Conservation (phyloP, 306 rosid species). For the Prinsepia uniflora region DNA sequence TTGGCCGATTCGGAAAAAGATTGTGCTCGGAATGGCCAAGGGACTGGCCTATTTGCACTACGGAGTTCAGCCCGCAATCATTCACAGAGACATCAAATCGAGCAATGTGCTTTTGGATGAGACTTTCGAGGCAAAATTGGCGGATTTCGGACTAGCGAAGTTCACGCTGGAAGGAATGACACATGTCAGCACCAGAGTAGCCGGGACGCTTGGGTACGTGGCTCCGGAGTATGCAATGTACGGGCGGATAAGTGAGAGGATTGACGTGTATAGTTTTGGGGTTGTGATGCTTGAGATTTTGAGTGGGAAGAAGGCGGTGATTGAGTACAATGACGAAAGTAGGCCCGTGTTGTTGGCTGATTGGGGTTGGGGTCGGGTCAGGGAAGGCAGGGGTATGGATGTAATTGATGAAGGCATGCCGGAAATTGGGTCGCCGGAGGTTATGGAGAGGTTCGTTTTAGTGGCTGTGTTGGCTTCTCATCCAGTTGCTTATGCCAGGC, state of each 20-base stretch:
- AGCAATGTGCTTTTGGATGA: conserved; percentile 35
- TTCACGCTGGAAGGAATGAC: conserved; percentile 26
- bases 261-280: conserved; percentile 32
- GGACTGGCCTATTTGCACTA: conserved; percentile 34
- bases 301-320: conserved; percentile 29
- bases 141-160: conserved; percentile 34
- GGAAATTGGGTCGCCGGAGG: conserved; percentile 10
- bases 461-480: conserved; percentile 30
- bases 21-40: conserved; percentile 21
- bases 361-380: conserved; percentile 31
- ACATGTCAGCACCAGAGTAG: conserved; percentile 34
- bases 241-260: conserved; percentile 25
- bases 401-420: conserved; percentile 19
- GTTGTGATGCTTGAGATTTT: conserved; percentile 31
- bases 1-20: conserved; percentile 28
- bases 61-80: conserved; percentile 25
- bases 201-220: conserved; percentile 32
- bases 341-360: conserved; percentile 23
- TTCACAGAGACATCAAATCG: conserved; percentile 29
- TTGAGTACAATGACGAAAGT: not conserved
- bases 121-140: conserved; percentile 25
- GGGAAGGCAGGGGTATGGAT: conserved; percentile 23
- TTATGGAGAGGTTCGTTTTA: conserved; percentile 24
- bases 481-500: conserved; percentile 27
- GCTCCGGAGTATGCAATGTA: conserved; percentile 35